Evolutionary conservation across 2,329 filamentous ascomycete species (phyloP).

Genomic region (Clonostachys solani): DNA sequence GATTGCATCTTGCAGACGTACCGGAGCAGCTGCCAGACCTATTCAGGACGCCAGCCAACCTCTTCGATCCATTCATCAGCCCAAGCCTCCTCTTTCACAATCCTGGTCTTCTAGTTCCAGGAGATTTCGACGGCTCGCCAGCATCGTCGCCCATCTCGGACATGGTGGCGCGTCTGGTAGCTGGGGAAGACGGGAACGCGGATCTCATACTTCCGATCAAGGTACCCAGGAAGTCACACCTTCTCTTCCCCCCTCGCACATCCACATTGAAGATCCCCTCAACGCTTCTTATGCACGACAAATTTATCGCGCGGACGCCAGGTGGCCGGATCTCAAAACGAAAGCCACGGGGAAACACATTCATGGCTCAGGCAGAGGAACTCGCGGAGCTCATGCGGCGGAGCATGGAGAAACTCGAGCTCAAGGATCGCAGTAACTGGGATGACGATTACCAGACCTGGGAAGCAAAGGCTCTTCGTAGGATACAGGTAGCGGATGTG

Average conservation of each 20-base stretch:
- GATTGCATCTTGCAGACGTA: constrained; percentile 30
- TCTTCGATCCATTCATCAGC: constrained; percentile 59
- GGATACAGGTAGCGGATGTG: constrained; percentile 31
- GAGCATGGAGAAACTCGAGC: constrained; percentile 40
- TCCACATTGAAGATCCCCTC: constrained; percentile 46
- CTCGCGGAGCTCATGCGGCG: constrained; percentile 42
- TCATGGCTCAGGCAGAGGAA: constrained; percentile 39
- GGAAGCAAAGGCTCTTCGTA: constrained; percentile 23
- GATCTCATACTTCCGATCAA: constrained; percentile 9
- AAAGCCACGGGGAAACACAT: constrained; percentile 28
- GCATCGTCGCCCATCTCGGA: constrained; percentile 7
- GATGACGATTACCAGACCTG: constrained; percentile 28
- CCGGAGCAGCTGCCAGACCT: constrained; percentile 28
- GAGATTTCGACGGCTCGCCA: constrained; percentile 29
- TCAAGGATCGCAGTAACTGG: constrained; percentile 34
- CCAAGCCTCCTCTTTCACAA: constrained; percentile 55
- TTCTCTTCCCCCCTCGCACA: constrained; percentile 41
- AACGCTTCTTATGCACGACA: constrained; percentile 42
- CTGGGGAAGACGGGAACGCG: neutral
- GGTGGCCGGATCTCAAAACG: neutral
- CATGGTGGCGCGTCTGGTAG: constrained; percentile 1
- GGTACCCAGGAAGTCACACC: constrained; percentile 31
- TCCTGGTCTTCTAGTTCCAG: constrained; percentile 39
- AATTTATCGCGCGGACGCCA: constrained; percentile 8
- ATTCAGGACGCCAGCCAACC: constrained; percentile 41